A percentile compares a stretch with the other conserved stretches of the same genome.
Evolutionary conservation across 306 rosid species (phyloP).

Genomic region (Acmispon strigosus): DNA sequence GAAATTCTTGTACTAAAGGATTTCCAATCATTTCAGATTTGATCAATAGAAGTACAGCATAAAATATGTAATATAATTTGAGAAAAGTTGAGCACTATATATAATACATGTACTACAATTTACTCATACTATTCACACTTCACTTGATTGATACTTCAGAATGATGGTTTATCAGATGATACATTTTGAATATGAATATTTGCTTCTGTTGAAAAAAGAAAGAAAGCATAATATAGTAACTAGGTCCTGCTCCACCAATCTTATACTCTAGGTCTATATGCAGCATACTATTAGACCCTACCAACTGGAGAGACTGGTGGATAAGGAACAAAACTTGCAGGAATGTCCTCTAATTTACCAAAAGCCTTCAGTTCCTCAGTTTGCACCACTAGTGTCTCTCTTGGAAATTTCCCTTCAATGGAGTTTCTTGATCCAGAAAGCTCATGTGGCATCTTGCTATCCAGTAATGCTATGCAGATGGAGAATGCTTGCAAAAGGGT

Average conservation of each 20-base stretch:
- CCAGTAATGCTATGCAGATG: conserved; percentile 73
- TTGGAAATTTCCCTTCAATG: conserved; percentile 36
- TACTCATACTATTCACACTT: conserved; percentile 49
- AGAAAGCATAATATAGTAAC: not conserved
- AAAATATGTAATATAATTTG: too few species aligned
- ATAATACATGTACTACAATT: conserved; percentile 4
- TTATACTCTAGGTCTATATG: not conserved
- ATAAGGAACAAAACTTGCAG: conserved; percentile 24
- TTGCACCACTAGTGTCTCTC: conserved; percentile 27
- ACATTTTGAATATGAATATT: conserved; percentile 17
- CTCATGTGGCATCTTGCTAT: conserved; percentile 49
- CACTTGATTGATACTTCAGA: conserved; percentile 24
- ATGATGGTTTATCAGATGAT: conserved; percentile 16
- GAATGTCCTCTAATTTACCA: conserved; percentile 24
- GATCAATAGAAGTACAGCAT: too few species aligned
- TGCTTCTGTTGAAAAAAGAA: conserved; percentile 14
- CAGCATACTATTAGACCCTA: conserved; percentile 27
- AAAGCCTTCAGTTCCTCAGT: conserved; percentile 30
- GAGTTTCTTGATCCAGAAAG: conserved; percentile 38
- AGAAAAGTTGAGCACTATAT: not conserved
- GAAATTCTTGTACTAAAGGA: too few species aligned
- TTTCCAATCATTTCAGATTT: too few species aligned
- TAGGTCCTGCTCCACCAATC: conserved; percentile 10
- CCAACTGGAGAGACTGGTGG: conserved; percentile 30
- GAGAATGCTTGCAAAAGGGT: conserved; percentile 87